Conservation (phyloP, 108 stramenopile species). For the Nannochloropsis salina region DNA sequence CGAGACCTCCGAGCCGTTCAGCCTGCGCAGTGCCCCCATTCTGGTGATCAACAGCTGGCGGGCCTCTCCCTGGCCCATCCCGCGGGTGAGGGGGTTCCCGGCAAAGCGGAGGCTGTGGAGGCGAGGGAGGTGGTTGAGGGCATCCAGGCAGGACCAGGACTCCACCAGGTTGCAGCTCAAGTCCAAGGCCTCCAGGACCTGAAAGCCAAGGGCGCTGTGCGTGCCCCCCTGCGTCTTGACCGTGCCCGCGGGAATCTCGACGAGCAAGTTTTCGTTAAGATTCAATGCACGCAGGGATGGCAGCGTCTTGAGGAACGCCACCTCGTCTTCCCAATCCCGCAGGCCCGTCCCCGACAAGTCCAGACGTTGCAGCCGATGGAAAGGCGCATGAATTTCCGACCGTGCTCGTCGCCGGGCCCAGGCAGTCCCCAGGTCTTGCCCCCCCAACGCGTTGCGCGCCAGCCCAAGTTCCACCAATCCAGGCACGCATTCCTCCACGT, state of each 20-base stretch:
- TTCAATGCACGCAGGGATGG: background rate
- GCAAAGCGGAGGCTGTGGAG: slow-evolving; percentile 20
- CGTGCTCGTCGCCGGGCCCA: background rate
- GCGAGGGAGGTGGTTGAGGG: background rate
- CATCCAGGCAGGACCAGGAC: background rate
- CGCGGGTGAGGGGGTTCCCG: slow-evolving; percentile 17
- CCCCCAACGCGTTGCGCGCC: slow-evolving; percentile 24
- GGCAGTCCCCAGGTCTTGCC: background rate
- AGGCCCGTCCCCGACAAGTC: slow-evolving; percentile 29
- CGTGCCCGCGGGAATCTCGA: background rate
- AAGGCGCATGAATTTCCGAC: slow-evolving; percentile 15
- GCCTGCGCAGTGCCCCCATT: background rate
- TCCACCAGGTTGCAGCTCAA: background rate
- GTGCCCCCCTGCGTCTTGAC: background rate
- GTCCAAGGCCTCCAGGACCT: background rate
- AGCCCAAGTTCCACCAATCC: slow-evolving; percentile 26
- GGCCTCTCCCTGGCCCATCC: slow-evolving; percentile 30
- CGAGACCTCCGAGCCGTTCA: slow-evolving; percentile 31
- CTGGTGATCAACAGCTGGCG: slow-evolving; percentile 35
- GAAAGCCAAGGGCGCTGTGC: background rate
- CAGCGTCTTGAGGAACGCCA: background rate
- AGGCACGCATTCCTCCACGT: slow-evolving; percentile 27
- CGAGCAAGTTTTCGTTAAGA: background rate
- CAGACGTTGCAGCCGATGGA: background rate
- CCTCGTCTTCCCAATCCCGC: background rate